These are phyloP conservation scores for Neofusicoccum parvum DNA, from an alignment of 2,329 filamentous ascomycete genomes.

Conservation along the genomic window DNA sequence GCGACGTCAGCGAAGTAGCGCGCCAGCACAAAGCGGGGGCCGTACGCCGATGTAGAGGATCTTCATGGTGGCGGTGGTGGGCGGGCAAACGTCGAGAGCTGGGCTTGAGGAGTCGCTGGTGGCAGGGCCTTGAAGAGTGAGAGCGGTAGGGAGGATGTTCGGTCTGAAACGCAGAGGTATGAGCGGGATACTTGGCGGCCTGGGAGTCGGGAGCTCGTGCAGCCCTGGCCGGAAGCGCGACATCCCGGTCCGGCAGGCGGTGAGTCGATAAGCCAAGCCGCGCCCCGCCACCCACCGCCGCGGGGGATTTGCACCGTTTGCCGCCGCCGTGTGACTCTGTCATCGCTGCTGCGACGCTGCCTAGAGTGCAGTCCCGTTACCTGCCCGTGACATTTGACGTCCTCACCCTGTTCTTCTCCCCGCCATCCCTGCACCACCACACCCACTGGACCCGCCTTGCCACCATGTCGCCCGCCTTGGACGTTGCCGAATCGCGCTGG, in stretches of 20 bases:
- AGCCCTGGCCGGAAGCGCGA: background rate
- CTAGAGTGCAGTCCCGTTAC: too few species aligned
- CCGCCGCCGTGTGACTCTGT: background rate
- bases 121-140: background rate
- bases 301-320: background rate
- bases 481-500: conserved; percentile 69
- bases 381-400: background rate
- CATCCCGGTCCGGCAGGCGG: conserved; percentile 3
- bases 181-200: conserved; percentile 12
- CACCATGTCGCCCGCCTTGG: conserved; percentile 42
- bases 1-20: conserved; percentile 24
- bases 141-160: conserved; percentile 10
- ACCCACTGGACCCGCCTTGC: background rate
- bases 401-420: background rate
- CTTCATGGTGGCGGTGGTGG: conserved; percentile 66
- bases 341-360: background rate
- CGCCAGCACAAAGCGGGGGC: conserved; percentile 28
- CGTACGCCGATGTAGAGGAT: conserved; percentile 84
- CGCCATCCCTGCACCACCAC: background rate
- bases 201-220: conserved; percentile 3
- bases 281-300: background rate
- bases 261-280: background rate
- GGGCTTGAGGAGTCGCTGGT: background rate
- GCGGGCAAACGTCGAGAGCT: background rate
- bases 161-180: conserved; percentile 20